Evolutionary conservation across 2,329 filamentous ascomycete genomes (phyloP), one percentile per base, ranked within the genome.

Genomic region (Aspergillus carbonarius): DNA sequence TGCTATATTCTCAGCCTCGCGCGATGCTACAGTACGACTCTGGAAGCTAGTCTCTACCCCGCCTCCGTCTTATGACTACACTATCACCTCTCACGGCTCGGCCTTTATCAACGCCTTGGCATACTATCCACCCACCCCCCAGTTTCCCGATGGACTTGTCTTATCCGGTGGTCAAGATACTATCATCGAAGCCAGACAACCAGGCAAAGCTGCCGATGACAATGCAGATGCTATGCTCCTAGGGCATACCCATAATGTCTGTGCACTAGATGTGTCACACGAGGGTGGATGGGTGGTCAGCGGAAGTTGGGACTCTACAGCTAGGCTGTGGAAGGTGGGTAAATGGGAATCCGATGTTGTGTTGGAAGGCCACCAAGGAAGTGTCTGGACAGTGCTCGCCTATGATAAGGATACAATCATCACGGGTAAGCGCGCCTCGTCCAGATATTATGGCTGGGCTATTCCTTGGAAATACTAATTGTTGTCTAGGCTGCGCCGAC

Each of bases 231-330:
- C 91, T 20, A 82, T 98, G 62, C 83, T 99, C 9, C 80, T 96
- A 52, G 93, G 95, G 12, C 95, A 99, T 72, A 83, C 85, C 18
- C 85, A 90, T 73, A 98, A 98, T 68, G 87, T 99, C 47, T 97
- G 93, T 73, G 84, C 93, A 8, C 78, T 99, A 46, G 91, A 96
- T 68, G 88, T 91, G 15, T 88, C 88, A 52, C 84, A 88, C 1
- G 84, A 87, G 59, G 89, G 88, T 1, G 84, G 79, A 47, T 91
- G 87, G 73, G 82, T 98, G 40, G 88, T 97, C 48, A 98, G 93
- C 64, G 95, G 93, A 32, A 91, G 93, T 68, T 99, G 95, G 95
- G 95, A 99, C 75, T 86, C 86, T 30, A 89, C 92, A 63, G 93
- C 92, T 27, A 88, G 92, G 55, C 79, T 98, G 54, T 99, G 95